Base-by-base conservation (phyloP, 257 asterid species). In the Primulina tabacum region DNA sequence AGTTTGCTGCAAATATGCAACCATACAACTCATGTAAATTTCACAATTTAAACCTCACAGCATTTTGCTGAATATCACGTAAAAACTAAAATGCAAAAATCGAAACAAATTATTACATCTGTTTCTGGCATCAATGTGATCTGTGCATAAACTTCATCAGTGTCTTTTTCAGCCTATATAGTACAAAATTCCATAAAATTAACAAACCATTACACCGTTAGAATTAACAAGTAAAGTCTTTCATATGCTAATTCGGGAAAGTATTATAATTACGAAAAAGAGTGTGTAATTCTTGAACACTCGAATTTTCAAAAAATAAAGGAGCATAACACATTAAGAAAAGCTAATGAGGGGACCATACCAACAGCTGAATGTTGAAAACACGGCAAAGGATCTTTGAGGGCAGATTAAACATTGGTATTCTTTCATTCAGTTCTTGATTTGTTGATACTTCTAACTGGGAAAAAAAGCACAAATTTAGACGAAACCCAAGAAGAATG, bases 401-500 rank as follows among this genome's bases (percentile, higher is more conserved):
- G 9, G 95, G 83, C 75, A 94, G 82, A 83, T 75, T 83, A 79
- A 94, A 89, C 95, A 88, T 77, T 8, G 88, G 88, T 53, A 83
- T 82, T 83, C 86, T 88, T 71, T 85, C 89, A 84, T 83, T 80
- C 70, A 91, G 43, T 70, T 91, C 99, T 76, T 89, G 89, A 84
- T 94, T 89, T 26, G 97, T 88, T 32, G 99, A 94, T 68, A 98
- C 97, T 78, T 86, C 99, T 91, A 94, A 80, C 99, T 94, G 79
- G 79, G 40, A 72, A 77, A 62, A 73, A 62, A 63, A 28, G 30
- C 65, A 72, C 14, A 43, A 70, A 67, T 32, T 73, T 67, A 73
- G 64, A 67, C 57, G 34, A 70, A 73, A 69, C 30, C 65, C 67
- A 52, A 43, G 64, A 56, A 28, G 26, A 70, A 57, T 34, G 33